These are phyloP conservation scores for Pseudonectria buxi DNA, from an alignment of 2,329 filamentous ascomycete genomes.

Conservation along the genomic window DNA sequence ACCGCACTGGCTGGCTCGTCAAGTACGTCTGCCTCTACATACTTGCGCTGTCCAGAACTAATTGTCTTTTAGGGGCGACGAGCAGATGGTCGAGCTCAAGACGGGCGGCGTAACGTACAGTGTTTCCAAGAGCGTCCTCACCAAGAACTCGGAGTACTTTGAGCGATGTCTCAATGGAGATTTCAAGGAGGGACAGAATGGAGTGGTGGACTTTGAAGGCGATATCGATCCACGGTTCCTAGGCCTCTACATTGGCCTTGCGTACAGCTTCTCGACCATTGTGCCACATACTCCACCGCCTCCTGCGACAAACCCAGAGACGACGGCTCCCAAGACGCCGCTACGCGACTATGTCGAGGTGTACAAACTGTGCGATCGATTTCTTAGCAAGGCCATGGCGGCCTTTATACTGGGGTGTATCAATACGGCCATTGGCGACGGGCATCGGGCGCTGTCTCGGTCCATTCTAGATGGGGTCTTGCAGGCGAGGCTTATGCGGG, in stretches of 20 bases:
- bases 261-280: slow-evolving; percentile 29
- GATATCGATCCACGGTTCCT: slow-evolving; percentile 29
- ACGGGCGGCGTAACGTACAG: slow-evolving; percentile 23
- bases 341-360: slow-evolving; percentile 29
- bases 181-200: slow-evolving; percentile 22
- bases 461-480: slow-evolving; percentile 17
- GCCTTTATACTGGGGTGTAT: slow-evolving; percentile 25
- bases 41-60: not conserved
- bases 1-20: slow-evolving; percentile 28
- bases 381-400: slow-evolving; percentile 25
- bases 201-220: slow-evolving; percentile 22
- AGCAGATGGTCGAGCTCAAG: slow-evolving; percentile 24
- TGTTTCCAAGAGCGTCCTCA: slow-evolving; percentile 25
- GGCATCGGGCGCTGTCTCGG: slow-evolving; percentile 27
- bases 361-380: slow-evolving; percentile 31
- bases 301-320: slow-evolving; percentile 19
- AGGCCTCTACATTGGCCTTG: slow-evolving; percentile 28
- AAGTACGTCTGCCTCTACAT: slow-evolving; percentile 20
- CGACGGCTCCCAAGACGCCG: slow-evolving; percentile 18
- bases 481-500: slow-evolving; percentile 24
- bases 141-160: slow-evolving; percentile 29
- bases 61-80: slow-evolving; percentile 17
- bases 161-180: slow-evolving; percentile 20
- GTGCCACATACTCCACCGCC: slow-evolving; percentile 22
- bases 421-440: slow-evolving; percentile 23